phyloP scores from a whole-genome alignment of 306 rosid species.

The Pyrus pyrifolia region DNA sequence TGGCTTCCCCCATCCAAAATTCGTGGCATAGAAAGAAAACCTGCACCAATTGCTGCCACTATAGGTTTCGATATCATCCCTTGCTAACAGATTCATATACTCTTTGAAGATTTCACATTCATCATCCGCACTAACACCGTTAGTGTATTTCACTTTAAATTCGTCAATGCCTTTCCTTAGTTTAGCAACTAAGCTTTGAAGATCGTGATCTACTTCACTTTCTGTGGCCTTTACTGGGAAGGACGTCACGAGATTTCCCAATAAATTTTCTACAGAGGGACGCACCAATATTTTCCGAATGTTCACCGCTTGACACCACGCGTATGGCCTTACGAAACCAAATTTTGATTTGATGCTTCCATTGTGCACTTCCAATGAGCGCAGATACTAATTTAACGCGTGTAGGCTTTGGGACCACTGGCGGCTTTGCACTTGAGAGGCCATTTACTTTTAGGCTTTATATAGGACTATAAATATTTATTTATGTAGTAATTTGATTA shows the following conservation, averaged over 20 bases:
- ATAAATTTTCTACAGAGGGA: conserved; percentile 11
- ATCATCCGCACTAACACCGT: neutral
- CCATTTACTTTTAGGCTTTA: too few species aligned
- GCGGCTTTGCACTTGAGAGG: conserved; percentile 25
- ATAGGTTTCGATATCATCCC: neutral
- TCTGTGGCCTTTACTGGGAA: neutral
- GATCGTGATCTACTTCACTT: neutral
- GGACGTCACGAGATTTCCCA: conserved; percentile 34
- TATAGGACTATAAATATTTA: too few species aligned
- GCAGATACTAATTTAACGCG: conserved; percentile 29
- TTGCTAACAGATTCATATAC: neutral
- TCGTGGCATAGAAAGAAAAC: neutral
- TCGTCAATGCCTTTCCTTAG: neutral
- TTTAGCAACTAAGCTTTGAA: neutral
- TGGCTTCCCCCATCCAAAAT: conserved; percentile 9
- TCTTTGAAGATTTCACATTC: neutral
- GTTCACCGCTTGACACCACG: conserved; percentile 26
- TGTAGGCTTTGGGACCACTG: conserved; percentile 12
- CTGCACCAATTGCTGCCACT: conserved; percentile 4
- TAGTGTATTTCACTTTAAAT: neutral
- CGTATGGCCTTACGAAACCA: conserved; percentile 7
- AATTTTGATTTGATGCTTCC: conserved; percentile 6
- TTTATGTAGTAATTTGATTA: too few species aligned
- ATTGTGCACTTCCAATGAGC: conserved; percentile 39
- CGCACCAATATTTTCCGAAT: too few species aligned